Base-by-base conservation (phyloP, 2,329 filamentous ascomycete species). In the Microcyclospora tardicrescens region DNA sequence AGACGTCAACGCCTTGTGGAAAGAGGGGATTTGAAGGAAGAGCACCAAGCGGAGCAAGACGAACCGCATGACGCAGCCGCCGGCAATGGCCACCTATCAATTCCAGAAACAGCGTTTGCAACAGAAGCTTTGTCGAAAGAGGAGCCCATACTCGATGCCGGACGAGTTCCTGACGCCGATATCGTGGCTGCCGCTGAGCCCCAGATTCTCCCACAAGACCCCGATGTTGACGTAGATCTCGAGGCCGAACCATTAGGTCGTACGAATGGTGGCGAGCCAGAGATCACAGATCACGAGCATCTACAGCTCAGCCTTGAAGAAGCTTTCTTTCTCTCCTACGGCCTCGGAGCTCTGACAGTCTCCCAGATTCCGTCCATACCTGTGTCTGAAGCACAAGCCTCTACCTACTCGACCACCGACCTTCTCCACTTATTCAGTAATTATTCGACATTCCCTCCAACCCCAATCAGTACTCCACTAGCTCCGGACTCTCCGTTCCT, bases 271-370 rank as follows among this genome's bases (percentile, higher is more conserved):
- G 19, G 41, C 2, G 47, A 51, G 4, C 46, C 39, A 5, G 36
- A 44, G 4, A 58, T 69, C 41, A 51, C 66, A 40, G 76, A 64
- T 61, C 56, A 81, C 62, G 91, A 98, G 54, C 86, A 95, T 54
- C 76, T 95, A n/a, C 91, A 96, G 57, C 69, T 98, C 8, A 86
- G 81, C 2, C 73, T 81, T 0, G 86, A 95, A 59, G 91, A 98
- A 61, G 80, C 86, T 0, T 93, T 96, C 61, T 98, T 94, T 58
- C 71, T 98, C 9, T 70, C 69, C 4, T 96, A 93, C 56, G 81
- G 73, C 0, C 67, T 98, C 1, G 89, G 89, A 1, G 73, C 73
- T 3, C 69, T 98, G 8, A 63, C 69, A 2, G 68, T 96, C 2
- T 62, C 67, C 1, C 24, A 34, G 19, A 14, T 35, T 38, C 33